Percentiles rank a stretch among this genome's conserved stretches.
Conservation (phyloP, 1,284 basidiomycete genomes). For the Moniliella sp. region DNA sequence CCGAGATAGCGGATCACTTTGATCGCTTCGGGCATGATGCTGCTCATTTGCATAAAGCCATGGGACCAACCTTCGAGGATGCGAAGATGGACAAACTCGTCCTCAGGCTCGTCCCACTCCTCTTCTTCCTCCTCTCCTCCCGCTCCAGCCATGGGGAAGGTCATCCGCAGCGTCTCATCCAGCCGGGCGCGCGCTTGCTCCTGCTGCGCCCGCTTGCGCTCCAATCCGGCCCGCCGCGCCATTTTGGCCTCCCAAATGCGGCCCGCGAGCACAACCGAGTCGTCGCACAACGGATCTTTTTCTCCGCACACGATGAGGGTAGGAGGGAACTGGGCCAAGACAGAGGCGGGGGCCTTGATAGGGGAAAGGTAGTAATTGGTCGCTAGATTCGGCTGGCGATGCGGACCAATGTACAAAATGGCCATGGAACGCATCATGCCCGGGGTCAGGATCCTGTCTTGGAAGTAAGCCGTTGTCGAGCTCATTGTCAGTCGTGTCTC, state of each 20-base stretch:
- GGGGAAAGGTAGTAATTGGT: constrained; percentile 88
- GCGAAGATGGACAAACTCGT: constrained; percentile 79
- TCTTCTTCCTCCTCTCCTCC: constrained; percentile 37
- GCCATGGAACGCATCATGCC: constrained; percentile 78
- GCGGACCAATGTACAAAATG: constrained; percentile 80
- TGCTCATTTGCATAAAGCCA: constrained; percentile 52
- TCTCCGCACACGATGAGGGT: constrained; percentile 49
- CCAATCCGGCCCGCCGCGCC: constrained; percentile 44
- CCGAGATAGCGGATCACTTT: constrained; percentile 65
- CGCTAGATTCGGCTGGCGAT: constrained; percentile 71
- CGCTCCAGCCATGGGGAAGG: too few relatives aligned
- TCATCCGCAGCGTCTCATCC: constrained; percentile 38
- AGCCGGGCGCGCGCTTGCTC: constrained; percentile 29
- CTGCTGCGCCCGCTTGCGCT: constrained; percentile 24
- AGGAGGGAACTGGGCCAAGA: constrained; percentile 78
- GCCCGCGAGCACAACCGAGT: constrained; percentile 63
- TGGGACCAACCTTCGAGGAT: constrained; percentile 34
- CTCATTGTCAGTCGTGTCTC: constrained; percentile 85
- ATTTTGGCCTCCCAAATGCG: constrained; percentile 65
- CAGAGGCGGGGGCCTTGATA: constrained; percentile 57
- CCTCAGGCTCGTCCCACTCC: constrained; percentile 50
- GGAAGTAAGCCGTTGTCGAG: constrained; percentile 50
- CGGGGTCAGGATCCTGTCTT: constrained; percentile 22
- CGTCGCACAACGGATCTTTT: constrained; percentile 67
- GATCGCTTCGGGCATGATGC: constrained; percentile 59